These are phyloP conservation scores for Pezicula radicicola DNA, from an alignment of 2,329 filamentous ascomycete species.

Conservation along the genomic window DNA sequence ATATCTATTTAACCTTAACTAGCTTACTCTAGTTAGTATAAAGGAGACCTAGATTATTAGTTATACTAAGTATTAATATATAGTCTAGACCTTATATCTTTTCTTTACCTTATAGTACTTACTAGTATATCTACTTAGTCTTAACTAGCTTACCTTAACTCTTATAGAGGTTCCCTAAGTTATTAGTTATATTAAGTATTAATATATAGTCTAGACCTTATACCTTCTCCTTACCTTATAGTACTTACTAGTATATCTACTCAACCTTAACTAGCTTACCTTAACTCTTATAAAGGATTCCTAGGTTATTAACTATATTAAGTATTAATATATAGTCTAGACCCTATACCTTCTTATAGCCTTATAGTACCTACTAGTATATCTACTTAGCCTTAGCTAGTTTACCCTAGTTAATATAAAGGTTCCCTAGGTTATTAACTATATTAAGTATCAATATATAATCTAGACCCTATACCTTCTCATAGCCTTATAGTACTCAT, in stretches of 20 bases:
- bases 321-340: slow-evolving; percentile 17
- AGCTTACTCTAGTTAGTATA: too few species aligned
- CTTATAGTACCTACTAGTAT: slow-evolving; percentile 12
- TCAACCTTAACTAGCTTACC: slow-evolving; percentile 11
- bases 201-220: slow-evolving; percentile 2
- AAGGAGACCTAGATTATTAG: too few species aligned
- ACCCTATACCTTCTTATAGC: slow-evolving; percentile 21
- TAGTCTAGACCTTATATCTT: slow-evolving; percentile 13
- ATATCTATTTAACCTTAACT: too few species aligned
- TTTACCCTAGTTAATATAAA: slow-evolving; percentile 22
- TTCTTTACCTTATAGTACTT: slow-evolving; percentile 22
- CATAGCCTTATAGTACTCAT: slow-evolving; percentile 16
- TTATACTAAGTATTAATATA: too few species aligned
- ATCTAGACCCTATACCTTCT: slow-evolving; percentile 22
- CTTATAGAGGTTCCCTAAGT: slow-evolving; percentile 20
- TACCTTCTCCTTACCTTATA: slow-evolving; percentile 5
- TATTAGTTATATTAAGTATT: slow-evolving; percentile 1
- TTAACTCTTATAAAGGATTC: too few species aligned
- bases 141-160: slow-evolving; percentile 18
- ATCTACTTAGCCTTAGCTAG: slow-evolving; percentile 23
- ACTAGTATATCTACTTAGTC: too few species aligned
- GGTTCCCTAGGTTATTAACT: slow-evolving; percentile 24
- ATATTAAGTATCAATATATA: slow-evolving; percentile 7
- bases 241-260: slow-evolving; percentile 22
- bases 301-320: slow-evolving; percentile 3